These are phyloP conservation scores for Coniochaeta sp. DNA, from an alignment of 2,329 filamentous ascomycete species.

Conservation along the genomic window DNA sequence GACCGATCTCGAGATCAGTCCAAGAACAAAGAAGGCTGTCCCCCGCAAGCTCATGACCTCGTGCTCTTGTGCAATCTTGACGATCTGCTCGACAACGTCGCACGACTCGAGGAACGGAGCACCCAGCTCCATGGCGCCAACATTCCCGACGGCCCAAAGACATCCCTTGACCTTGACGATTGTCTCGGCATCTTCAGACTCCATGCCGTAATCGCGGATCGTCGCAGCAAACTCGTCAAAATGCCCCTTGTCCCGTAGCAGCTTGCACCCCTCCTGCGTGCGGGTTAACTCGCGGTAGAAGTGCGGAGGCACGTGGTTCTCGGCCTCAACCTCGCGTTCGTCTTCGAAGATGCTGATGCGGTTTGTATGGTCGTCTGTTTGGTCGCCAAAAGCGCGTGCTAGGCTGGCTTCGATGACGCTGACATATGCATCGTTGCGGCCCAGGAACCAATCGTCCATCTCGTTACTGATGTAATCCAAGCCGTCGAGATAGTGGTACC, in stretches of 20 bases:
- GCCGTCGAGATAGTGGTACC: constrained; percentile 94
- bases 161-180: constrained; percentile 94
- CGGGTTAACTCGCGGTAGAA: constrained; percentile 94
- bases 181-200: constrained; percentile 75
- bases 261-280: constrained; percentile 83
- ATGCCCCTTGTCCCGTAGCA: constrained; percentile 87
- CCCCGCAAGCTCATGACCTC: constrained; percentile 89
- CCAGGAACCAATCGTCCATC: constrained; percentile 99
- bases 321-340: constrained; percentile 43
- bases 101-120: constrained; percentile 87
- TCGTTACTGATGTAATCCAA: constrained; percentile 98
- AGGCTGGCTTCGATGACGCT: constrained; percentile 91
- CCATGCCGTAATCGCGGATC: constrained; percentile 80
- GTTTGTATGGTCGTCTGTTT: constrained; percentile 48
- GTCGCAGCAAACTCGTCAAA: constrained; percentile 89
- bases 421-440: constrained; percentile 94
- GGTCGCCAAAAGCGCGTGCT: constrained; percentile 72
- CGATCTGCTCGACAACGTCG: constrained; percentile 80
- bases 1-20: constrained; percentile 82
- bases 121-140: constrained; percentile 95
- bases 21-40: constrained; percentile 93
- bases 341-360: constrained; percentile 53
- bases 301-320: constrained; percentile 78
- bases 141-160: constrained; percentile 95
- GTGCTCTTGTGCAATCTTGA: constrained; percentile 80